These are phyloP conservation scores for Dacryopinax spathularia DNA, from an alignment of 768 basidiomycete genomes.

Conservation along the genomic window DNA sequence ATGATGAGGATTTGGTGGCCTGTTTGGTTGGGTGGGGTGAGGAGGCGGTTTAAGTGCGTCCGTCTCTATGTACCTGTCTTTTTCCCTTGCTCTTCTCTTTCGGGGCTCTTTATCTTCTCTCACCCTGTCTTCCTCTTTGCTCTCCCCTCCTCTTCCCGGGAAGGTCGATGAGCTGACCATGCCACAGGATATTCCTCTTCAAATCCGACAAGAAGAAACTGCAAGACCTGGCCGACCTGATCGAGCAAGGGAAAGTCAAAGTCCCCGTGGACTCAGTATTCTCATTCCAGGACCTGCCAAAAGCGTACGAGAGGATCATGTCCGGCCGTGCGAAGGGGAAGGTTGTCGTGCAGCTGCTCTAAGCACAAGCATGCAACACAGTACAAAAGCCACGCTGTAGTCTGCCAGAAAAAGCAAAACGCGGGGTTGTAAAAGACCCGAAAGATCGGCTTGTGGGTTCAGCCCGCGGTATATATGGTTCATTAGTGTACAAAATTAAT, in stretches of 20 bases:
- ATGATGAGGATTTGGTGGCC: conserved; percentile 28
- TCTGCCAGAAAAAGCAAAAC: too few relatives aligned
- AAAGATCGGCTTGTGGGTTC: too few relatives aligned
- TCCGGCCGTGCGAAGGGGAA: conserved; percentile 47
- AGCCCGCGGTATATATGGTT: too few relatives aligned
- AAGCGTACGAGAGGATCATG: conserved; percentile 51
- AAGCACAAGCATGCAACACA: background rate
- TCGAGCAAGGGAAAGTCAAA: conserved; percentile 37
- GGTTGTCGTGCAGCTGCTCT: conserved; percentile 33
- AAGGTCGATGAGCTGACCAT: background rate
- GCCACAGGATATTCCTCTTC: conserved; percentile 24
- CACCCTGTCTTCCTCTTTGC: too few relatives aligned
- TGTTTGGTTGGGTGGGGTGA: conserved; percentile 39
- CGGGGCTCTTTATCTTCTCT: too few relatives aligned
- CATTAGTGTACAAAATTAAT: background rate
- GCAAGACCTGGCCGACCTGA: conserved; percentile 24
- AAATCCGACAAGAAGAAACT: conserved; percentile 26
- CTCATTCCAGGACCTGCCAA: conserved; percentile 39
- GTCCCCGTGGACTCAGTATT: conserved; percentile 46
- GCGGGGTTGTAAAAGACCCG: too few relatives aligned
- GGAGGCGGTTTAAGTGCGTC: conserved; percentile 35
- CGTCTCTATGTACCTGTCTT: too few relatives aligned
- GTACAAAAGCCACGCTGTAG: too few relatives aligned
- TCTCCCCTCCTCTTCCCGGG: too few relatives aligned
- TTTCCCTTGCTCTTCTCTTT: too few relatives aligned